Conservation (phyloP, 495 filamentous ascomycete species). For the Tuber aestivum region DNA sequence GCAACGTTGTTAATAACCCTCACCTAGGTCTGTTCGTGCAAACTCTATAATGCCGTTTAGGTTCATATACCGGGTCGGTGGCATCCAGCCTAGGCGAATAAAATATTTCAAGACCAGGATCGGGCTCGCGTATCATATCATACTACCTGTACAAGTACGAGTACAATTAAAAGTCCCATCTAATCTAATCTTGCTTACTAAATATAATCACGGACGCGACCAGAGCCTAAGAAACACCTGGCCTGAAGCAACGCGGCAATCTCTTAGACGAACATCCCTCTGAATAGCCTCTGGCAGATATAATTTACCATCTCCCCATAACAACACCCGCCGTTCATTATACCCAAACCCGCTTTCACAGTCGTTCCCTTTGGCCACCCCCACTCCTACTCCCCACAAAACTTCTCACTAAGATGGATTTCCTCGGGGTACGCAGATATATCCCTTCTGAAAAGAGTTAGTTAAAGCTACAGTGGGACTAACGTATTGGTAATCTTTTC, state of each 20-base stretch:
- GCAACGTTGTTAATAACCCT: too few relatives aligned
- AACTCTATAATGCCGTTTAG: too few relatives aligned
- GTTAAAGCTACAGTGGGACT: neutral
- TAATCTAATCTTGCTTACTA: conserved; percentile 5
- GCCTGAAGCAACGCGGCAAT: neutral
- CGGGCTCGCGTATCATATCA: too few relatives aligned
- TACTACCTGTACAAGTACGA: too few relatives aligned
- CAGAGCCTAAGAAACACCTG: neutral
- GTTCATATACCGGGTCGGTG: too few relatives aligned
- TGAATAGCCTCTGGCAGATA: neutral
- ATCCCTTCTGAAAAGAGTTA: neutral
- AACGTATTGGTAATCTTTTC: conserved; percentile 9
- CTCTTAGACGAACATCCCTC: neutral
- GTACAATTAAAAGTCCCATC: neutral
- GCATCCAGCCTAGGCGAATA: too few relatives aligned
- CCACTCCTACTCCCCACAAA: neutral
- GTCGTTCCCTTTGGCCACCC: neutral
- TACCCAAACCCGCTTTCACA: neutral
- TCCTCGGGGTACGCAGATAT: conserved; percentile 49
- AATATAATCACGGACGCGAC: neutral
- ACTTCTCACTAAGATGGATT: conserved; percentile 46
- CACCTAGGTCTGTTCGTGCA: too few relatives aligned
- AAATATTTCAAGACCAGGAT: too few relatives aligned
- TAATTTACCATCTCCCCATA: neutral
- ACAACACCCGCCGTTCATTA: neutral